Percentiles rank a stretch among this genome's conserved stretches.
These are phyloP conservation scores for Thielaviopsis populi DNA, from an alignment of 2,329 filamentous ascomycete species.

Conservation along the genomic window DNA sequence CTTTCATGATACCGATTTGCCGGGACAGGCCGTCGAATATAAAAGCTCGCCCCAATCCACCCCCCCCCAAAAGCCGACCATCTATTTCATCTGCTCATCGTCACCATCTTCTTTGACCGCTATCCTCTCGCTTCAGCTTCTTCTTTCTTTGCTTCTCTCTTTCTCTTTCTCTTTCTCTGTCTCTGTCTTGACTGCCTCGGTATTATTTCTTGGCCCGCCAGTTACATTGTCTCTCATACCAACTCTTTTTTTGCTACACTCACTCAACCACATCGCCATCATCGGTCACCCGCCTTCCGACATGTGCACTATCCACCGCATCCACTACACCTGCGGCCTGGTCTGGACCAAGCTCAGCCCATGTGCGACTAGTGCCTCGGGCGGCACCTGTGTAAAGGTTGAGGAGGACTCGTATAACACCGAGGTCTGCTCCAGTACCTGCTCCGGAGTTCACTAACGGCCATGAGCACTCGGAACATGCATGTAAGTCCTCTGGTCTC, in stretches of 20 bases:
- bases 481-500: not conserved
- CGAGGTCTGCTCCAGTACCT: conserved; percentile 1
- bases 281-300: not conserved
- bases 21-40: conserved; percentile 13
- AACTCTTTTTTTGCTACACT: not conserved
- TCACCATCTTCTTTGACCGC: not conserved
- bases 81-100: not conserved
- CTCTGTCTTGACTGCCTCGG: not conserved
- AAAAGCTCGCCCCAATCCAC: conserved; percentile 8
- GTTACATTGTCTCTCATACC: too few species aligned
- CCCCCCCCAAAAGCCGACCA: not conserved
- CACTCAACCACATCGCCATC: not conserved
- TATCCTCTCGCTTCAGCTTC: not conserved
- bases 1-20: conserved; percentile 11
- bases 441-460: not conserved
- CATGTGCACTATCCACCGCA: conserved; percentile 11
- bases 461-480: not conserved
- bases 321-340: conserved; percentile 12
- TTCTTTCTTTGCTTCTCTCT: not conserved
- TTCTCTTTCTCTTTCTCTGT: not conserved
- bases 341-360: not conserved
- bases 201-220: not conserved
- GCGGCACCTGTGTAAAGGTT: not conserved
- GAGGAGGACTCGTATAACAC: not conserved
- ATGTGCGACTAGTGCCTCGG: conserved; percentile 2